These are phyloP conservation scores for Scleroderma citrinum DNA, from an alignment of 768 basidiomycete species.

Conservation along the genomic window DNA sequence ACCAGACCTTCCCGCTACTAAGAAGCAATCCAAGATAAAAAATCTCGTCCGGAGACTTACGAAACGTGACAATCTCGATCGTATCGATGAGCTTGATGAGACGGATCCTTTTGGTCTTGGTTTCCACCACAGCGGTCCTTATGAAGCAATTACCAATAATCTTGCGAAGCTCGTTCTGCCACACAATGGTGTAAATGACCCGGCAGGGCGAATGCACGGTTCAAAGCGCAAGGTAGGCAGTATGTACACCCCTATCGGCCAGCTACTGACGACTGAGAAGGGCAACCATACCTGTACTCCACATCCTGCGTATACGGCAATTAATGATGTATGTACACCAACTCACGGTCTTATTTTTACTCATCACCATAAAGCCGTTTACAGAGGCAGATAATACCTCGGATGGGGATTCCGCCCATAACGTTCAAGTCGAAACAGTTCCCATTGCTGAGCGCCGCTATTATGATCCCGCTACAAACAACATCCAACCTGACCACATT, in stretches of 20 bases:
- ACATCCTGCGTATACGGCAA: conserved; percentile 6
- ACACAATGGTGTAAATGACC: conserved; percentile 1
- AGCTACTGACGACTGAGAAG: conserved; percentile 13
- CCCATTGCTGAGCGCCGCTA: not conserved
- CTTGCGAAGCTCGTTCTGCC: conserved; percentile 8
- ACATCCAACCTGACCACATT: conserved; percentile 6
- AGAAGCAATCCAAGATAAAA: conserved; percentile 14
- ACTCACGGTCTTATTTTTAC: not conserved
- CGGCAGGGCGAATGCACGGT: not conserved
- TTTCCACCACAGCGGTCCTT: conserved; percentile 71
- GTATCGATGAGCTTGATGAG: conserved; percentile 76
- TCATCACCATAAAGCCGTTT: conserved; percentile 2
- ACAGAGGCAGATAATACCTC: conserved; percentile 35
- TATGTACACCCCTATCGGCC: not conserved
- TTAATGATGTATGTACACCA: conserved; percentile 14
- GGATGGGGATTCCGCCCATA: conserved; percentile 28
- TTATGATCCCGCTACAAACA: conserved; percentile 1
- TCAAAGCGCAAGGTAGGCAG: conserved; percentile 19
- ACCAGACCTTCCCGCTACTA: conserved; percentile 2
- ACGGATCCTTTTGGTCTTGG: conserved; percentile 59
- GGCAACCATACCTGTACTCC: not conserved
- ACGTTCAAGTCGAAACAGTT: conserved; percentile 3
- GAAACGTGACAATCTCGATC: conserved; percentile 42
- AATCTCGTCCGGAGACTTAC: conserved; percentile 24
- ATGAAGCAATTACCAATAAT: conserved; percentile 49